Evolutionary conservation across 768 basidiomycete genomes (phyloP), one percentile per base, ranked within the genome.

Genomic region (Suillus bovinus): DNA sequence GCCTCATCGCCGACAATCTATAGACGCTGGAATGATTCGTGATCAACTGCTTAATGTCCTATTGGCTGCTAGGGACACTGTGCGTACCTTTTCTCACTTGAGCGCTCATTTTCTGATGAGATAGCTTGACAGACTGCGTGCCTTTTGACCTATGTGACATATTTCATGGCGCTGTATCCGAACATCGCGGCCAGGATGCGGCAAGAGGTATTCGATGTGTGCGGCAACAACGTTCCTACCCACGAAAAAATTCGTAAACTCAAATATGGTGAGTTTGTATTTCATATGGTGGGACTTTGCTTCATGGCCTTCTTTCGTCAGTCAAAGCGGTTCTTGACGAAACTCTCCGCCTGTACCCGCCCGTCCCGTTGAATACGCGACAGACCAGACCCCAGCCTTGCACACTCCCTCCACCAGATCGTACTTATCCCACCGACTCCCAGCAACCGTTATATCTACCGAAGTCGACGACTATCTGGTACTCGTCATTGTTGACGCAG

Each of bases 271-370:
- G 49, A 64, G 83, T 76, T 14, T 47, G 55, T 34, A n/a, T 56
- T 39, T 67, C 33, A 22, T 52, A 49, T 44, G 31, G 41, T 41
- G n/a, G 57, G 16, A 64, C 2, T 36, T 34, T 59, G 33, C 14
- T 34, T 14, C 54, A 63, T 69, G 8, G 66, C 58, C n/a, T 39
- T 10, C 58, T 20, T 60, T 62, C 54, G 61, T 70, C 50, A 85
- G 89, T 90, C 79, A 84, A 86, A 62, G 90, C 90, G 13, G 88
- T 92, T 41, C 83, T 93, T 46, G 89, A 93, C 64, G 92, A 94
- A 69, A 87, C 87, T 0, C 79, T 94, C 27, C 81, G 91, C 20
- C 76, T 94, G 1, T 94, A 88, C 75, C 91, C 91, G 4, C 89
- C 91, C 8, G 88, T 93, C 0, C 90, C 91, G 8, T 74, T 90